Base-by-base conservation (phyloP, 805 yeast species). In the Candida tammaniensis region DNA sequence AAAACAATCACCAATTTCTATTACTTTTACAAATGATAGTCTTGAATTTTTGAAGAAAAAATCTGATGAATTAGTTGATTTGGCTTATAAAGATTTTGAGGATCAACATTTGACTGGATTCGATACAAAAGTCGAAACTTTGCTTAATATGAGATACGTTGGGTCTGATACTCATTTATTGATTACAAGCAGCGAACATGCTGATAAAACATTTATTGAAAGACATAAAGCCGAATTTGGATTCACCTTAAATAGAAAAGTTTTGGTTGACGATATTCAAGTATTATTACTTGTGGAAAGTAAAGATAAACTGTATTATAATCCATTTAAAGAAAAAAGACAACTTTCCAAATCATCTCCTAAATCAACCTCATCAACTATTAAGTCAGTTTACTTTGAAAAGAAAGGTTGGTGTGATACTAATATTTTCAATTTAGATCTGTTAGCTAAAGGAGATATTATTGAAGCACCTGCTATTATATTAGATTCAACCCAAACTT, bases 121-220 rank as follows among this genome's bases (percentile, higher is more conserved):
- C 4, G 60, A 68, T 16, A 70, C 86, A 16, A 54, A 49, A 17
- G 66, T 71, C 35, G 94, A 87, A 49, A 73, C 74, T 27, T 85
- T 73, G 46, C 61, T 88, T 42, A 88, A 88, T 52, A 63, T 88
- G 69, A 72, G 94, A 50, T 89, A 85, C 52, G 77, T 77, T 42
- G 96, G 96, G 7, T 82, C 95, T n/a, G 96, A 89, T 51, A 83
- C 96, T 2, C 80, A 83, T 25, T 61, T 89, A 42, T 82, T 88
- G 84, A 76, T 84, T n/a, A 58, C 58, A 14, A 57, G 59, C 29
- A 45, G 47, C 17, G 45, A 55, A 39, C 44, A 55, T 37, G 52
- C 57, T 10, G 54, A 44, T 21, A 21, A 31, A 8, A 38, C 38
- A 24, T 63, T 63, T 35, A 40, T 61, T 5, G 41, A 38, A 10